Base-by-base conservation (phyloP, 306 rosid species). In the Fagus sylvatica region DNA sequence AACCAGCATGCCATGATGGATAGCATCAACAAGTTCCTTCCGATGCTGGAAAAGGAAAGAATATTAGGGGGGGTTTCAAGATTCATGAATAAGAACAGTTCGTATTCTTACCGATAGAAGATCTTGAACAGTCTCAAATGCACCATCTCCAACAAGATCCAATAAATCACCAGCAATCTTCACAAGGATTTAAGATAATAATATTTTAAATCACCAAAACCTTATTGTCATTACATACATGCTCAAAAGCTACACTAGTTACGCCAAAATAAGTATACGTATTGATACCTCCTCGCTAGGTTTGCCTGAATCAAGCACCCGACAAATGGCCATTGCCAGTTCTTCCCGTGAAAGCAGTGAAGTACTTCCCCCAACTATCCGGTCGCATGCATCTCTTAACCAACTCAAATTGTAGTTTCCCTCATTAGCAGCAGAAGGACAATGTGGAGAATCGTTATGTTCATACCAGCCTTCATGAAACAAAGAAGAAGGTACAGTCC, bases 61-160 rank as follows among this genome's bases (percentile, higher is more conserved):
- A 73, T 7, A 28, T 48, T 33, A 70, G 12, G 64, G 64, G 64
- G 32, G 0, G 15, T 3, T 10, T 1, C 8, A 3, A 1, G 70
- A 59, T 42, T 54, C 7, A 32, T 59, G 67, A 76, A 74, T 28
- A 43, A 69, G 40, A 76, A 53, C 42, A 56, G 42, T 68, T 65
- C 69, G 46, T 48, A 68, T 76, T 57, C 97, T 89, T 88, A 94
- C 98, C 78, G 86, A 80, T 72, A 94, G 65, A 74, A 94, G 88
- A 69, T 86, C 92, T 86, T 94, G 98, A 73, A 94, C 97, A 17
- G 89, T 88, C 81, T 92, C 97, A 78, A 94, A 92, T 67, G 94
- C 97, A 81, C 92, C 22, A 85, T 94, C 98, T 68, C 98, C 98
- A 73, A 84, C 97, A 49, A 94, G 91, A 86, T 94, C 98, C 92